Conservation (phyloP, 176 grass and related monocot genomes). For the Bromus sterilis region DNA sequence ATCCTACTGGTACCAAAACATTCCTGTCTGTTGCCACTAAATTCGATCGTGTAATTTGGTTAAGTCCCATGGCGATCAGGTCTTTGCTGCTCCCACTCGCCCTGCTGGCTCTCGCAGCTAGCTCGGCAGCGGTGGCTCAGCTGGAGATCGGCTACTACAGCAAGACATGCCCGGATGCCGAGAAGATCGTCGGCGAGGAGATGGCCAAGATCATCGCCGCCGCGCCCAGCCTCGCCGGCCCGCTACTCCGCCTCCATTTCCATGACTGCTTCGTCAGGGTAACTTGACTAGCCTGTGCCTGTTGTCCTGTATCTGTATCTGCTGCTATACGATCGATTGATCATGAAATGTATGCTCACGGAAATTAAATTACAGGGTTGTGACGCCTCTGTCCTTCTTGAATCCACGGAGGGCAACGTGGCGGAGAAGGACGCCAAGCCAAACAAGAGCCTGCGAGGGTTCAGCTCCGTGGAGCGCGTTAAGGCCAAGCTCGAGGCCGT, state of each 20-base stretch:
- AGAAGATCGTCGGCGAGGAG: too few species aligned
- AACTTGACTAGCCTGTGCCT: too few species aligned
- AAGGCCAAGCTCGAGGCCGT: constrained; percentile 51
- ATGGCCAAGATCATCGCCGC: too few species aligned
- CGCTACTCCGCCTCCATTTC: too few species aligned
- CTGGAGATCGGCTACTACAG: constrained; percentile 48
- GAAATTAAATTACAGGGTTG: constrained; percentile 28
- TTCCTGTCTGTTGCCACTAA: not conserved
- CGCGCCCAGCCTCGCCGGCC: too few species aligned
- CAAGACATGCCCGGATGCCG: too few species aligned
- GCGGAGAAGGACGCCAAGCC: constrained; percentile 47
- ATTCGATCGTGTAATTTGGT: not conserved
- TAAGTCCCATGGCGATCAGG: not conserved
- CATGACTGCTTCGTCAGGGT: constrained; percentile 77
- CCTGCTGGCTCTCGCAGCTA: too few species aligned
- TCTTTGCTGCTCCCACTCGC: not conserved
- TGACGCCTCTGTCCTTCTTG: constrained; percentile 59
- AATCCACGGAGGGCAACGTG: constrained; percentile 12
- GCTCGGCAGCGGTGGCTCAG: constrained; percentile 26
- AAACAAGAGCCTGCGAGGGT: too few species aligned
- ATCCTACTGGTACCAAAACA: not conserved
- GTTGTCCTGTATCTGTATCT: not conserved
- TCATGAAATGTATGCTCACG: not conserved
- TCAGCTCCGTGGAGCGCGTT: constrained; percentile 48
- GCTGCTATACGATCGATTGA: too few species aligned